phyloP scores from a whole-genome alignment of 1,284 basidiomycete species.

The Ceratobasidium sp. region DNA sequence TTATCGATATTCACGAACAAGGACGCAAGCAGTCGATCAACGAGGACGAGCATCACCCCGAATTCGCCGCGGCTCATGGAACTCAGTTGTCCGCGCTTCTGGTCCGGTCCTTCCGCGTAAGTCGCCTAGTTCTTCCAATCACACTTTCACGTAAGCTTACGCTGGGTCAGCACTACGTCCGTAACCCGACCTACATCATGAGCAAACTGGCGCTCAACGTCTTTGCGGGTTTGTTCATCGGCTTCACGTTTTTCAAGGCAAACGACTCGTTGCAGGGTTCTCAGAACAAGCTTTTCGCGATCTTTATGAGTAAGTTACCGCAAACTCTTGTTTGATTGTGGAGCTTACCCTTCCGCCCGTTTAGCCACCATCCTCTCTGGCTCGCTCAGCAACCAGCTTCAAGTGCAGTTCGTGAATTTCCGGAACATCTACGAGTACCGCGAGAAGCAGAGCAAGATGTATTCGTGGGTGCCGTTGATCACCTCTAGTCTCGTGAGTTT shows the following conservation, averaged over 20 bases:
- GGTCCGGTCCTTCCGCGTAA: conserved; percentile 60
- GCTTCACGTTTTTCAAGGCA: conserved; percentile 76
- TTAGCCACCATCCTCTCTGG: conserved; percentile 61
- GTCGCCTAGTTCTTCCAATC: too few relatives aligned
- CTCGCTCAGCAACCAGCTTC: conserved; percentile 64
- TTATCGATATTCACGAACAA: conserved; percentile 11
- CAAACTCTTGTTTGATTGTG: too few relatives aligned
- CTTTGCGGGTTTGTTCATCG: conserved; percentile 66
- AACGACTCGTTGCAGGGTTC: conserved; percentile 74
- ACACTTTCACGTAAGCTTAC: too few relatives aligned
- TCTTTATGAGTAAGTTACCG: conserved; percentile 58
- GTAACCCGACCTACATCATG: conserved; percentile 79
- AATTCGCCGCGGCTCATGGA: conserved; percentile 65
- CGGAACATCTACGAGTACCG: conserved; percentile 74
- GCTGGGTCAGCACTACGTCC: conserved; percentile 66
- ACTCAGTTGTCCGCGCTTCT: conserved; percentile 65
- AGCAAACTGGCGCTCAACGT: conserved; percentile 67
- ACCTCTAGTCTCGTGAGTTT: conserved; percentile 26
- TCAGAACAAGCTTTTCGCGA: conserved; percentile 81
- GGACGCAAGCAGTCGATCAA: conserved; percentile 18
- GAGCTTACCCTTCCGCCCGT: too few relatives aligned
- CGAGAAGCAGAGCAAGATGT: conserved; percentile 80
- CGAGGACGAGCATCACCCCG: conserved; percentile 53
- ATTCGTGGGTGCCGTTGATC: conserved; percentile 79
- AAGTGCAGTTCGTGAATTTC: conserved; percentile 58